A percentile compares a stretch with the other conserved stretches of the same genome.
Conservation (phyloP, 2,329 filamentous ascomycete genomes). For the Botrytis aclada region DNA sequence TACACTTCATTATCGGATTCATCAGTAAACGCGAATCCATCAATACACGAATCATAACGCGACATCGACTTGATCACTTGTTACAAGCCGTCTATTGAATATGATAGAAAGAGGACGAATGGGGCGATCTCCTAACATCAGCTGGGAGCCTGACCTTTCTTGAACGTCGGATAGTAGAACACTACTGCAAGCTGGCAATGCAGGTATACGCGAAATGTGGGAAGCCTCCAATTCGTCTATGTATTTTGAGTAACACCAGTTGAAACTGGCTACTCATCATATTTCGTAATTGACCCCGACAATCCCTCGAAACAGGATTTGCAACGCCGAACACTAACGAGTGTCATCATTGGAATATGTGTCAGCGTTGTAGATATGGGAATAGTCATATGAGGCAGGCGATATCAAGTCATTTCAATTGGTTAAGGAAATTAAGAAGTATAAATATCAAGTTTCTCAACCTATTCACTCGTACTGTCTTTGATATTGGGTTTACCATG, state of each 20-base stretch:
- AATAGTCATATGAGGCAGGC: not conserved
- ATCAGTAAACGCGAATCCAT: not conserved
- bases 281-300: conserved; percentile 8
- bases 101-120: conserved; percentile 16
- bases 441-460: not conserved
- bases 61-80: not conserved
- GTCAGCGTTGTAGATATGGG: not conserved
- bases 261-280: not conserved
- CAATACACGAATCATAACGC: not conserved
- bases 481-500: not conserved
- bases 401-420: not conserved
- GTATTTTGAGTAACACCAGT: conserved; percentile 6
- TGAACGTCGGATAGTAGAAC: conserved; percentile 11
- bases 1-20: not conserved
- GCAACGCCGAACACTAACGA: not conserved
- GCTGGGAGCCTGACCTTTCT: conserved; percentile 17
- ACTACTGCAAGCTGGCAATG: conserved; percentile 21
- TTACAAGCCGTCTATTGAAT: conserved; percentile 10
- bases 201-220: conserved; percentile 19
- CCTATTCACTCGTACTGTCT: not conserved
- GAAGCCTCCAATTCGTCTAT: conserved; percentile 17
- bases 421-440: not conserved
- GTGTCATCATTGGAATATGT: not conserved
- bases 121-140: conserved; percentile 12
- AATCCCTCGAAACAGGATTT: not conserved